Evolutionary conservation across 2,329 filamentous ascomycete species (phyloP).

Genomic region (Botryotinia calthae): DNA sequence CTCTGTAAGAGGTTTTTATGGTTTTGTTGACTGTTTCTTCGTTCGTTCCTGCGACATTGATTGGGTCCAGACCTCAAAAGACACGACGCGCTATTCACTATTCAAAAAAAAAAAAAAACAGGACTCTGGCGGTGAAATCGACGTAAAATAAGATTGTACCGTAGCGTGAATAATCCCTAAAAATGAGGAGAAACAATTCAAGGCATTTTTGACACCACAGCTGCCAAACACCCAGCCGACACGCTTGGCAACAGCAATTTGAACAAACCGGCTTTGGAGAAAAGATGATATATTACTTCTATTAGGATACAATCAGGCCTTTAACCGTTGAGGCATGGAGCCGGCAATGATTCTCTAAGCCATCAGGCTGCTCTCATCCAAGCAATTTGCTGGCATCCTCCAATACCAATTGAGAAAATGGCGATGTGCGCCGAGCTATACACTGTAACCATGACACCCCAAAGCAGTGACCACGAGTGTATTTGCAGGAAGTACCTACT

Average conservation of each 20-base stretch:
- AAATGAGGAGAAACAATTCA: background rate
- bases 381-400: background rate
- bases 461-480: background rate
- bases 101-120: background rate
- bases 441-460: background rate
- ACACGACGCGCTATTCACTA: background rate
- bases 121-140: background rate
- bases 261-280: background rate
- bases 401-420: background rate
- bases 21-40: background rate
- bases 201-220: conserved; percentile 12
- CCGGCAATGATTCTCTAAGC: background rate
- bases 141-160: background rate
- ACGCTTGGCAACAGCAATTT: conserved; percentile 13
- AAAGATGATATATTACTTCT: background rate
- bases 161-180: conserved; percentile 1
- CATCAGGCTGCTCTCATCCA: background rate
- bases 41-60: conserved; percentile 11
- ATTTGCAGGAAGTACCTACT: too few species aligned
- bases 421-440: background rate
- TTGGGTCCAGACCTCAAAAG: background rate
- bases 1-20: background rate
- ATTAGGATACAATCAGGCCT: background rate
- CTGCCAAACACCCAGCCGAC: conserved; percentile 18
- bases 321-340: background rate